Evolutionary conservation across 176 grass and related monocot species (phyloP).

Genomic region (Rhynchospora tenuis): DNA sequence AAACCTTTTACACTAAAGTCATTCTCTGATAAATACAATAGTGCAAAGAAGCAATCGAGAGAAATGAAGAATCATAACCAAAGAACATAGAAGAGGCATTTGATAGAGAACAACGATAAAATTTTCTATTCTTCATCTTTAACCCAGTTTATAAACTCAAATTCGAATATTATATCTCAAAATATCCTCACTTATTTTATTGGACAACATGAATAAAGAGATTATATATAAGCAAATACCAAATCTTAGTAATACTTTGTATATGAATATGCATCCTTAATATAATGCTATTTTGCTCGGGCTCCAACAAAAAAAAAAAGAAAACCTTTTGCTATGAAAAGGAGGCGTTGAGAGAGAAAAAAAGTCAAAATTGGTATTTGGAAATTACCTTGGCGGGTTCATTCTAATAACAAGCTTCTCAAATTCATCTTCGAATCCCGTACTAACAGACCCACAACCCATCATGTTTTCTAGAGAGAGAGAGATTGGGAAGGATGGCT

Average conservation of each 20-base stretch:
- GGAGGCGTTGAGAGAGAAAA: neutral
- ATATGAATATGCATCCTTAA: neutral
- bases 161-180: neutral
- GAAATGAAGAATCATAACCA: slow-evolving; percentile 2
- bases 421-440: slow-evolving; percentile 76
- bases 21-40: neutral
- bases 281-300: neutral
- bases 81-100: neutral
- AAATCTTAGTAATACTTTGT: neutral
- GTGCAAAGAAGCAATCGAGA: neutral
- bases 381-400: slow-evolving; percentile 76
- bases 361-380: neutral
- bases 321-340: no score
- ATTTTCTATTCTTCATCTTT: neutral
- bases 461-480: slow-evolving; percentile 39
- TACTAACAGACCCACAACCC: slow-evolving; percentile 55
- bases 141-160: neutral
- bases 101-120: neutral
- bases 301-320: neutral
- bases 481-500: neutral
- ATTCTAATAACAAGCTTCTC: slow-evolving; percentile 92
- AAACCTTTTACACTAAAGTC: no score
- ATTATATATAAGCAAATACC: neutral
- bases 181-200: neutral
- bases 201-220: neutral